phyloP scores from a whole-genome alignment of 805 yeast species.

The Candida verbasci region DNA sequence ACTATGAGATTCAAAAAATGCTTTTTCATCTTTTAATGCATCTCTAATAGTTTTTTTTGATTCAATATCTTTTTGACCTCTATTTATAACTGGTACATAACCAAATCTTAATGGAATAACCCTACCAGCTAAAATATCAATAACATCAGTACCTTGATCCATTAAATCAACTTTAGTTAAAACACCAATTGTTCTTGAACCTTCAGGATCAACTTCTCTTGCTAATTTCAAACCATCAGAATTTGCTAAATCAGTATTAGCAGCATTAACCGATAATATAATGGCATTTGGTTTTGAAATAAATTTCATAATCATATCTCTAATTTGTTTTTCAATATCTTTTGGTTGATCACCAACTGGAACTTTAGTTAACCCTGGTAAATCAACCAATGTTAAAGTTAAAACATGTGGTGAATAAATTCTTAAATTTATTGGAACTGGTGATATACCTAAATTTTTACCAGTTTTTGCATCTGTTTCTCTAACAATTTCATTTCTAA shows the following conservation, averaged over 20 bases:
- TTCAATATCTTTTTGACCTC: constrained; percentile 97
- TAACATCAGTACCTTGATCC: constrained; percentile 97
- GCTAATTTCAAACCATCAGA: constrained; percentile 95
- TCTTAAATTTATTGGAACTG: constrained; percentile 89
- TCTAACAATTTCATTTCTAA: constrained; percentile 82
- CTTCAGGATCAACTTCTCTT: constrained; percentile 97
- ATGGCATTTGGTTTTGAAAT: constrained; percentile 95
- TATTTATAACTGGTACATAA: constrained; percentile 92
- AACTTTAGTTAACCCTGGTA: constrained; percentile 96
- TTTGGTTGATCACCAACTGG: constrained; percentile 99
- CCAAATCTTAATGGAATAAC: constrained; percentile 94
- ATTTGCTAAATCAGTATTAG: constrained; percentile 95
- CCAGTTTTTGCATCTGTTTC: constrained; percentile 87
- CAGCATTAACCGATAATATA: constrained; percentile 89
- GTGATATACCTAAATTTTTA: constrained; percentile 80
- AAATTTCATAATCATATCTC: constrained; percentile 88
- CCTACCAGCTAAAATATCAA: constrained; percentile 91
- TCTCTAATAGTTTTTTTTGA: constrained; percentile 78
- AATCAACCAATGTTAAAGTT: constrained; percentile 89
- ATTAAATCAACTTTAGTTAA: constrained; percentile 92
- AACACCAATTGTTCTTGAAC: constrained; percentile 93
- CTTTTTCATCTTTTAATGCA: constrained; percentile 77
- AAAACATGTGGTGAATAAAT: constrained; percentile 91
- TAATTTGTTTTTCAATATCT: constrained; percentile 91
- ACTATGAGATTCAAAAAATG: constrained; percentile 83